Percentiles rank a stretch among this genome's conserved stretches.
These are phyloP conservation scores for Mangifera indica DNA, from an alignment of 345 rosid species.

Conservation along the genomic window DNA sequence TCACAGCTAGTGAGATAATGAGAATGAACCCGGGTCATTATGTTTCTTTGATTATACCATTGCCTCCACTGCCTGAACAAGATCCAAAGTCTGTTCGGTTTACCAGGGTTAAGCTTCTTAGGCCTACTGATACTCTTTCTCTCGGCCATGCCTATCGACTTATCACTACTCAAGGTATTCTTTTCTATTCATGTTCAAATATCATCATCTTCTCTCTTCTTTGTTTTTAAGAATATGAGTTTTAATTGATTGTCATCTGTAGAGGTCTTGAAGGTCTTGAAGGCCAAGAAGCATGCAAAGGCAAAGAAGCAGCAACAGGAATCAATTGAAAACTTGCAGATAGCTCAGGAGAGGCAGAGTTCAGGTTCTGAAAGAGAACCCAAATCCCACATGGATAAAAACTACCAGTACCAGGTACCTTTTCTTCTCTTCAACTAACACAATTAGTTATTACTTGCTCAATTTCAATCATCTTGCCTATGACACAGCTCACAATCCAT, in stretches of 20 bases:
- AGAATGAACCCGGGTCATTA: constrained; percentile 83
- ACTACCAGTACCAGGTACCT: constrained; percentile 31
- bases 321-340: constrained; percentile 36
- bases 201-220: constrained; percentile 1
- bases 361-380: constrained; percentile 29
- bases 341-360: constrained; percentile 30
- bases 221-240: background rate
- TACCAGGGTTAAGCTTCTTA: constrained; percentile 91
- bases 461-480: background rate
- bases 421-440: background rate
- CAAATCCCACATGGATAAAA: constrained; percentile 20
- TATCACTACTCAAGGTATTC: constrained; percentile 87
- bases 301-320: constrained; percentile 54
- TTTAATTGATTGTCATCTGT: background rate
- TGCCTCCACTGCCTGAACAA: constrained; percentile 53
- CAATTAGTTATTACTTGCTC: background rate
- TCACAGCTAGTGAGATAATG: constrained; percentile 77
- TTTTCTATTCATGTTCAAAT: constrained; percentile 10
- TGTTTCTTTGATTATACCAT: constrained; percentile 87
- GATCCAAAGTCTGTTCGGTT: constrained; percentile 42
- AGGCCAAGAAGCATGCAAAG: constrained; percentile 78
- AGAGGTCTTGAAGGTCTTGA: constrained; percentile 89
- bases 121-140: constrained; percentile 72
- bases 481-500: background rate
- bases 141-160: constrained; percentile 97